phyloP scores from a whole-genome alignment of 2,329 filamentous ascomycete genomes.

The Dactylella cylindrospora region DNA sequence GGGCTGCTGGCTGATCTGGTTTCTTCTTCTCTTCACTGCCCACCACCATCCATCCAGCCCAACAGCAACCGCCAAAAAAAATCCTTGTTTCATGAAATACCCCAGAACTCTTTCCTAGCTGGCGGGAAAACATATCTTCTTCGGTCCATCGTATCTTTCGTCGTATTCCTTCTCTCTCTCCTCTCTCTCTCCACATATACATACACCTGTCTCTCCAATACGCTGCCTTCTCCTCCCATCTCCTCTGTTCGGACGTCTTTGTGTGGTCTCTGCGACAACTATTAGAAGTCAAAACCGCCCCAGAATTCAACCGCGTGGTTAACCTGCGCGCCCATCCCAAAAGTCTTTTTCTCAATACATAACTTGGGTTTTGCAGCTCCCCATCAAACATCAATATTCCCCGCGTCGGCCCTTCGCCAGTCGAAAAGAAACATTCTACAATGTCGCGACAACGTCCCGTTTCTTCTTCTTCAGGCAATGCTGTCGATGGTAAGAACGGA shows the following conservation, averaged over 20 bases:
- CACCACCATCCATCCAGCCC: too few relatives aligned
- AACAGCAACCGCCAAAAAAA: too few relatives aligned
- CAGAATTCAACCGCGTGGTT: too few relatives aligned
- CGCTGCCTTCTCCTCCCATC: background rate
- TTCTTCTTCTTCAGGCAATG: constrained; percentile 13
- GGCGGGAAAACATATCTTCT: too few relatives aligned
- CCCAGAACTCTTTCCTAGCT: too few relatives aligned
- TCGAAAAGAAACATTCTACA: constrained; percentile 3
- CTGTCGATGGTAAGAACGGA: constrained; percentile 23
- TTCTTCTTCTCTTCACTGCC: too few relatives aligned
- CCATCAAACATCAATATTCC: constrained; percentile 6
- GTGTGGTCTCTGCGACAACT: background rate
- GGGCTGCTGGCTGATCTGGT: too few relatives aligned
- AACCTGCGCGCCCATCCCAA: too few relatives aligned
- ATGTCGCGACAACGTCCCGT: constrained; percentile 40
- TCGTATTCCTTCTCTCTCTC: background rate
- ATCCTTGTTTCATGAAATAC: too few relatives aligned
- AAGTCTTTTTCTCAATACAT: constrained; percentile 1
- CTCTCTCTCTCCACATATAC: constrained; percentile 5
- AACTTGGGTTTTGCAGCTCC: background rate
- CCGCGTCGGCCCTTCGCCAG: constrained; percentile 1
- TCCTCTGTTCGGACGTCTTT: too few relatives aligned
- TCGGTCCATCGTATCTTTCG: background rate
- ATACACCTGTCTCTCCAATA: too few relatives aligned
- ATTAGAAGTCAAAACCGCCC: background rate